phyloP scores from a whole-genome alignment of 345 rosid species.

The Corymbia maculata region DNA sequence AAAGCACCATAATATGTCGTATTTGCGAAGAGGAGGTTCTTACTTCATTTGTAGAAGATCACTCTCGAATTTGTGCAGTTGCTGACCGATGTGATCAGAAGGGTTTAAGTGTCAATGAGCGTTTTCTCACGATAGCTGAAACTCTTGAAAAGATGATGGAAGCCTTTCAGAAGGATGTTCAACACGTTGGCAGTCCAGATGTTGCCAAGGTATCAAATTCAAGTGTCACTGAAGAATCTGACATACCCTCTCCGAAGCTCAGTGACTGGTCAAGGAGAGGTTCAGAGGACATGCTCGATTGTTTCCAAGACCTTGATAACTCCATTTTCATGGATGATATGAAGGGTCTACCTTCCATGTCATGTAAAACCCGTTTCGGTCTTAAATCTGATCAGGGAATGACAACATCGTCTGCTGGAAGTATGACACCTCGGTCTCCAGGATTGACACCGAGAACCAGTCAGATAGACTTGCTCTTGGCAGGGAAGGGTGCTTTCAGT shows the following conservation, averaged over 20 bases:
- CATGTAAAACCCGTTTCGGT: conserved; percentile 94
- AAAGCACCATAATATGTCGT: conserved; percentile 88
- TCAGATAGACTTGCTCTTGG: conserved; percentile 77
- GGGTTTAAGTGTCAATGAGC: conserved; percentile 82
- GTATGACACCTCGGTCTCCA: conserved; percentile 99
- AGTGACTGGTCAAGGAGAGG: conserved; percentile 98
- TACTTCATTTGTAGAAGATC: conserved; percentile 86
- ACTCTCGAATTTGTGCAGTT: conserved; percentile 88
- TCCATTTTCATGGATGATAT: conserved; percentile 78
- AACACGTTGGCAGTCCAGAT: conserved; percentile 78
- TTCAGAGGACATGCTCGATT: conserved; percentile 98
- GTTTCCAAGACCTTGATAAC: conserved; percentile 83
- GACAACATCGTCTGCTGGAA: conserved; percentile 97
- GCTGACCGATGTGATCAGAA: conserved; percentile 93
- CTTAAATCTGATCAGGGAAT: conserved; percentile 96
- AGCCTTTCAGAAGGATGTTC: conserved; percentile 72
- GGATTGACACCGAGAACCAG: conserved; percentile 82
- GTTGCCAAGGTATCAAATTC: conserved; percentile 84
- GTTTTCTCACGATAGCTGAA: conserved; percentile 71
- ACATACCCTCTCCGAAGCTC: conserved; percentile 78
- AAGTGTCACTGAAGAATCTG: conserved; percentile 81
- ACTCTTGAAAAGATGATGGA: conserved; percentile 90
- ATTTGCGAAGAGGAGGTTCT: conserved; percentile 98
- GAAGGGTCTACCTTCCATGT: conserved; percentile 86
- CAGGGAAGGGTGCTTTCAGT: conserved; percentile 71